These are phyloP conservation scores for Hyparrhenia diplandra DNA, from an alignment of 176 grass and related monocot species.

Conservation along the genomic window DNA sequence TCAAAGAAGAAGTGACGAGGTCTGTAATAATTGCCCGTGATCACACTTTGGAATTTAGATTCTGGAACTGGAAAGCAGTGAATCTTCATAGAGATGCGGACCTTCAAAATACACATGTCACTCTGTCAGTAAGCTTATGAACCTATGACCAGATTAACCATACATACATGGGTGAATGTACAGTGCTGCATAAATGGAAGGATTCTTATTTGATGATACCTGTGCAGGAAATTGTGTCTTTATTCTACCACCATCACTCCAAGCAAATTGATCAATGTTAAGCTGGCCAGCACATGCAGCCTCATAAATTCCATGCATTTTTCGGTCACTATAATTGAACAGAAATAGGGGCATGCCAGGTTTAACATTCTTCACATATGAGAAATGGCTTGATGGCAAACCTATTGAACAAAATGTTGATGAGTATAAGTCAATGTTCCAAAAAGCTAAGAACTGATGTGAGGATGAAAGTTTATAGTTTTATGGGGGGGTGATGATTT, in stretches of 20 bases:
- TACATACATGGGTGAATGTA: background rate
- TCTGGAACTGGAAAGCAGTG: constrained; percentile 55
- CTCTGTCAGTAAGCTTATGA: constrained; percentile 6
- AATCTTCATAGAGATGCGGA: constrained; percentile 42
- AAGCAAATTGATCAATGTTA: constrained; percentile 78
- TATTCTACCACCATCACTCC: constrained; percentile 53
- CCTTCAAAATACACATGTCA: constrained; percentile 43
- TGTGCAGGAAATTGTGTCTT: constrained; percentile 76
- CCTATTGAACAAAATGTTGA: constrained; percentile 51
- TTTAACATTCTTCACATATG: constrained; percentile 80
- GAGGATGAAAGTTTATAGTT: background rate
- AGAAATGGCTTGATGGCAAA: constrained; percentile 49
- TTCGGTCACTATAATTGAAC: constrained; percentile 70
- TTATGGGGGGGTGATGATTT: background rate
- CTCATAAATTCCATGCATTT: constrained; percentile 89
- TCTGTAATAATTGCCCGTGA: constrained; percentile 57
- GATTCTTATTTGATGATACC: constrained; percentile 38
- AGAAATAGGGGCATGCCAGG: constrained; percentile 78
- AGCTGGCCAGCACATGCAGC: constrained; percentile 63
- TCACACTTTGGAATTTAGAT: constrained; percentile 56
- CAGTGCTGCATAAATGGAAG: background rate
- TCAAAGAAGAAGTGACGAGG: constrained; percentile 62
- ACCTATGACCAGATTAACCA: constrained; percentile 28
- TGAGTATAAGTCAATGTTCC: background rate
- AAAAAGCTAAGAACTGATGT: constrained; percentile 14